Percentiles rank a stretch among this genome's conserved stretches.
Evolutionary conservation across 108 stramenopile genomes (phyloP).

Genomic region (Nannochloropsis granulata): DNA sequence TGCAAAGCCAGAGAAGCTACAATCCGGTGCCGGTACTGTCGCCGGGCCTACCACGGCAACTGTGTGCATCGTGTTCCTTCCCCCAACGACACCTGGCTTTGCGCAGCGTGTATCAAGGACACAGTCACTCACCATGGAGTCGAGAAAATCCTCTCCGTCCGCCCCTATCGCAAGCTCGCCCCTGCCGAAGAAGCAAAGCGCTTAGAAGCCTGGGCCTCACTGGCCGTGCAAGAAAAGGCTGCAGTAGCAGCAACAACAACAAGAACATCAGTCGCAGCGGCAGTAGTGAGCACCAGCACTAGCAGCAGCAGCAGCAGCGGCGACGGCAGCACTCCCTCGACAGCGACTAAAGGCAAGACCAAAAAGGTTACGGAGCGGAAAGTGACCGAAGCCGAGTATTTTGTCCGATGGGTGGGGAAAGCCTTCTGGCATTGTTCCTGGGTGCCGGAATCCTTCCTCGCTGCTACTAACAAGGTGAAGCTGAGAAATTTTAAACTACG

Average conservation of each 20-base stretch:
- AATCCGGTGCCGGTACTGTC: not conserved
- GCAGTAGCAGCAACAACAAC: not conserved
- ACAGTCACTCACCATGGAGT: not conserved
- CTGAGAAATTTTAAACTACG: constrained; percentile 16
- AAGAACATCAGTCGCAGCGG: no score
- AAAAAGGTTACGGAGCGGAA: not conserved
- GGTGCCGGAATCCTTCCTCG: not conserved
- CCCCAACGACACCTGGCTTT: not conserved
- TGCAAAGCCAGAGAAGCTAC: not conserved
- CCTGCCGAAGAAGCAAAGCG: not conserved
- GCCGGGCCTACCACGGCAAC: not conserved
- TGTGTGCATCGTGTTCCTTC: not conserved
- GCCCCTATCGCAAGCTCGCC: not conserved
- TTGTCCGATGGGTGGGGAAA: constrained; percentile 20
- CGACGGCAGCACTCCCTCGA: not conserved
- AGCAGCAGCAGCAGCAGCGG: not conserved
- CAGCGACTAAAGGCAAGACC: not conserved
- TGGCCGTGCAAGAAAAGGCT: not conserved
- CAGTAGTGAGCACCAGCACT: no score
- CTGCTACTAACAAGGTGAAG: not conserved
- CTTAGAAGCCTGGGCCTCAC: not conserved
- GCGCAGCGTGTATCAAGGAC: not conserved
- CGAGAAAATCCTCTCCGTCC: not conserved
- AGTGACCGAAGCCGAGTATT: not conserved
- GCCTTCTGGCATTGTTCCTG: constrained; percentile 16